Evolutionary conservation across 2,329 filamentous ascomycete genomes (phyloP).

Genomic region (Aspergillus costaricaensis): DNA sequence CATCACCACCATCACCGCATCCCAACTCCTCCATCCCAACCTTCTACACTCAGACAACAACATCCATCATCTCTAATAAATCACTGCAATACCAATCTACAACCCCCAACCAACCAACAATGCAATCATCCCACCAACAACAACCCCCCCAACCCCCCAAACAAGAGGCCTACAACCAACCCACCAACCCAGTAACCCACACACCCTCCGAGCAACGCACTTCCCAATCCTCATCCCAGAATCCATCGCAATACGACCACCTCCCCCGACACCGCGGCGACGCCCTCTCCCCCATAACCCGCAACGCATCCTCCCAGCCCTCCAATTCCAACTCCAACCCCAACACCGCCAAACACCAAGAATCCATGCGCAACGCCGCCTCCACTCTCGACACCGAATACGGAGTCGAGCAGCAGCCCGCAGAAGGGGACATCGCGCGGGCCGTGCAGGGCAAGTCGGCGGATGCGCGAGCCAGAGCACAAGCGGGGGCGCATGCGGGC

Average conservation of each 20-base stretch:
- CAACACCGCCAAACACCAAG: slow-evolving; percentile 19
- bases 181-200: slow-evolving; percentile 37
- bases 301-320: slow-evolving; percentile 30
- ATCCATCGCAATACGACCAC: neutral
- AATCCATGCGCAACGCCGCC: slow-evolving; percentile 21
- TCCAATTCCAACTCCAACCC: slow-evolving; percentile 29
- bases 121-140: slow-evolving; percentile 20
- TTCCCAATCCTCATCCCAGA: neutral
- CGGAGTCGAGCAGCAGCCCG: slow-evolving; percentile 39
- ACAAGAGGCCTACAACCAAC: slow-evolving; percentile 36
- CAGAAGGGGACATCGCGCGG: slow-evolving; percentile 38
- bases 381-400: slow-evolving; percentile 36
- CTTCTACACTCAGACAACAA: neutral
- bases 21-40: neutral
- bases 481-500: slow-evolving; percentile 39
- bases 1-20: neutral
- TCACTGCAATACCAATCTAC: neutral
- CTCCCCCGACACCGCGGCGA: slow-evolving; percentile 27
- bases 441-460: slow-evolving; percentile 30
- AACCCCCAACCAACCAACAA: slow-evolving; percentile 13
- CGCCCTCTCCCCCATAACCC: slow-evolving; percentile 27
- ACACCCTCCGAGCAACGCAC: slow-evolving; percentile 30
- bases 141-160: slow-evolving; percentile 38
- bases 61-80: neutral
- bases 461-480: slow-evolving; percentile 22